These are phyloP conservation scores for Trametes cubensis DNA, from an alignment of 768 basidiomycete species.

Conservation along the genomic window DNA sequence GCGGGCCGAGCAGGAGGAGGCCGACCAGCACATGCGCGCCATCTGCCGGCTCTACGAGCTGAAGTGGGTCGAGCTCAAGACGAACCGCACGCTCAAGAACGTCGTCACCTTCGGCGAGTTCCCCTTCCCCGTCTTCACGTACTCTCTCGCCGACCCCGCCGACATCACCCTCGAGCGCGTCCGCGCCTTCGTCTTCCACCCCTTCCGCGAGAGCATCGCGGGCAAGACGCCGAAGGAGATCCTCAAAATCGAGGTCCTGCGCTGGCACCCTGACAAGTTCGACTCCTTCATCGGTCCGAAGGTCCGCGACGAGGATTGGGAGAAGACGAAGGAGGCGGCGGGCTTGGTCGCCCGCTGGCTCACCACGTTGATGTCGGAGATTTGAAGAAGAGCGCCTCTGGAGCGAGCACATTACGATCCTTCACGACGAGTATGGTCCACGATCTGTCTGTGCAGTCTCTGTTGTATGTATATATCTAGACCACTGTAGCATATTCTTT, in stretches of 20 bases:
- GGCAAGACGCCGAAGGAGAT: conserved; percentile 40
- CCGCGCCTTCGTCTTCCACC: conserved; percentile 44
- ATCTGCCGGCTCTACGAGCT: conserved; percentile 18
- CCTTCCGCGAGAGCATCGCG: conserved; percentile 33
- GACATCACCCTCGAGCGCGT: conserved; percentile 43
- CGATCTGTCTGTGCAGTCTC: background rate
- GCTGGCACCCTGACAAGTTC: conserved; percentile 63
- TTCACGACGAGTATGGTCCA: background rate
- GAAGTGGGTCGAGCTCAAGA: conserved; percentile 23
- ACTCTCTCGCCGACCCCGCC: conserved; percentile 22
- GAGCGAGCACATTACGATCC: background rate
- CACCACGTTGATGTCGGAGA: conserved; percentile 8
- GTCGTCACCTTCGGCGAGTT: conserved; percentile 31
- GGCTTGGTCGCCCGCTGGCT: conserved; percentile 12
- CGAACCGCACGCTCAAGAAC: conserved; percentile 4
- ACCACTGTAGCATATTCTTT: conserved; percentile 7
- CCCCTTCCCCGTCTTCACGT: conserved; percentile 48
- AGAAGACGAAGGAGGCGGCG: conserved; percentile 13
- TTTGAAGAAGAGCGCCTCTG: background rate
- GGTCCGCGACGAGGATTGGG: conserved; percentile 5
- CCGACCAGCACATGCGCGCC: background rate
- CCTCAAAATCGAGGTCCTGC: conserved; percentile 48
- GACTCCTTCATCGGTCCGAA: conserved; percentile 25
- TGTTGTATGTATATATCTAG: background rate
- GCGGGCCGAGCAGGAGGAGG: background rate